These are phyloP conservation scores for Endoconidiophora polonica DNA, from an alignment of 2,329 filamentous ascomycete species.

Conservation along the genomic window DNA sequence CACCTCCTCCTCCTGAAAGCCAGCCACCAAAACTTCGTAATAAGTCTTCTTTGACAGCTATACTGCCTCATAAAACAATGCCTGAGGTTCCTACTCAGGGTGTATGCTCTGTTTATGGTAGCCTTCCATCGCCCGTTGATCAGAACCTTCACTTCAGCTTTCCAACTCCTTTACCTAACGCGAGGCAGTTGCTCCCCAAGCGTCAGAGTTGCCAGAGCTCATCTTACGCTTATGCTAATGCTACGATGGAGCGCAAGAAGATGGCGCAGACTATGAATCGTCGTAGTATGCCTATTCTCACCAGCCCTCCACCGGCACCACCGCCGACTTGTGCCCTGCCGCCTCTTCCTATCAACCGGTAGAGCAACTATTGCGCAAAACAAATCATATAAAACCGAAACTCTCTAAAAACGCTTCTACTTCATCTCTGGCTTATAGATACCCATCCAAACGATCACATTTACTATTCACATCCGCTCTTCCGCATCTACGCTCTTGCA, in stretches of 20 bases:
- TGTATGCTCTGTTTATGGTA: constrained; percentile 4
- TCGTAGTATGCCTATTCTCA: constrained; percentile 33
- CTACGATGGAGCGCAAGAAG: neutral
- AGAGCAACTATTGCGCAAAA: too few species aligned
- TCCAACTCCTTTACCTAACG: too few species aligned
- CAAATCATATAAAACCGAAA: too few species aligned
- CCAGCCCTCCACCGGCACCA: constrained; percentile 35
- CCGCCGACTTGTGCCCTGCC: constrained; percentile 39
- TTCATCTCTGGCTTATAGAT: too few species aligned
- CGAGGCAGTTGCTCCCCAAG: too few species aligned
- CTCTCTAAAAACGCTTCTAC: too few species aligned
- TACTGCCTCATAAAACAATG: constrained; percentile 1
- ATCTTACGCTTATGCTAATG: too few species aligned
- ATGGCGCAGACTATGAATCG: constrained; percentile 19
- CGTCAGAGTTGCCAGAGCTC: too few species aligned
- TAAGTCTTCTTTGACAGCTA: constrained; percentile 5
- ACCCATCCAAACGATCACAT: too few species aligned
- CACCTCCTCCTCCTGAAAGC: neutral
- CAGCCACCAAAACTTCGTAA: neutral
- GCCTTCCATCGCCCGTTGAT: constrained; percentile 2
- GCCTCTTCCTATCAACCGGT: constrained; percentile 28
- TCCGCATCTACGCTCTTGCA: too few species aligned
- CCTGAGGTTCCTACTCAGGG: neutral
- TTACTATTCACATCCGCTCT: too few species aligned
- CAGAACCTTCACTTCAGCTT: neutral